These are phyloP conservation scores for Canavalia gladiata DNA, from an alignment of 306 rosid species.

Conservation along the genomic window DNA sequence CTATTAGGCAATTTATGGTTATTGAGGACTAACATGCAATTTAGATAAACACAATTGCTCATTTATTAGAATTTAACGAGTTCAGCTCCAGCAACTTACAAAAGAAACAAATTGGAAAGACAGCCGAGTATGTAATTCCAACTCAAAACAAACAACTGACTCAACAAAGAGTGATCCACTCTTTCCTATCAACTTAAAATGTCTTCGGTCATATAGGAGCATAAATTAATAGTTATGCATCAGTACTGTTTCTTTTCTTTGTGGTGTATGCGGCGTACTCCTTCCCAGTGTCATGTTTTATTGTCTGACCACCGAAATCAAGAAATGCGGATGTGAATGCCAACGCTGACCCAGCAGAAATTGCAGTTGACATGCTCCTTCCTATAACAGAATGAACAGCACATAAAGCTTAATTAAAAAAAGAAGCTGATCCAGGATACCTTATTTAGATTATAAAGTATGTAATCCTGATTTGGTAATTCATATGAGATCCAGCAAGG, in stretches of 20 bases:
- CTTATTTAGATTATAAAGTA: background rate
- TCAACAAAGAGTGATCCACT: conserved; percentile 59
- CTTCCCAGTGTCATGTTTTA: conserved; percentile 80
- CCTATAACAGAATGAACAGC: conserved; percentile 60
- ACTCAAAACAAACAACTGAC: conserved; percentile 49
- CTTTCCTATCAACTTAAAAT: conserved; percentile 51
- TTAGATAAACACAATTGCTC: conserved; percentile 22
- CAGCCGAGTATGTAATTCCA: conserved; percentile 44
- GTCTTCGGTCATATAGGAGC: conserved; percentile 46
- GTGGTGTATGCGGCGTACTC: conserved; percentile 94
- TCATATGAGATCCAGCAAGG: conserved; percentile 5
- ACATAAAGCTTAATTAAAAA: conserved; percentile 30
- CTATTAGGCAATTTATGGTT: background rate
- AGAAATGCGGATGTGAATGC: conserved; percentile 79
- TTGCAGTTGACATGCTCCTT: conserved; percentile 83
- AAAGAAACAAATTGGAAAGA: conserved; percentile 41
- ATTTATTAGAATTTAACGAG: conserved; percentile 57
- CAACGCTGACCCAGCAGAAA: conserved; percentile 92
- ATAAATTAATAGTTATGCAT: conserved; percentile 39
- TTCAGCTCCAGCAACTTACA: conserved; percentile 55
- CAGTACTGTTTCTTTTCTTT: conserved; percentile 75
- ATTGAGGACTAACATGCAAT: background rate
- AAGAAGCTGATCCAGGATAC: conserved; percentile 9
- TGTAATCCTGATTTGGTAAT: background rate
- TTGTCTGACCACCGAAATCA: conserved; percentile 81